These are phyloP conservation scores for Eucalyptus melliodora DNA, from an alignment of 345 rosid species.

Conservation along the genomic window DNA sequence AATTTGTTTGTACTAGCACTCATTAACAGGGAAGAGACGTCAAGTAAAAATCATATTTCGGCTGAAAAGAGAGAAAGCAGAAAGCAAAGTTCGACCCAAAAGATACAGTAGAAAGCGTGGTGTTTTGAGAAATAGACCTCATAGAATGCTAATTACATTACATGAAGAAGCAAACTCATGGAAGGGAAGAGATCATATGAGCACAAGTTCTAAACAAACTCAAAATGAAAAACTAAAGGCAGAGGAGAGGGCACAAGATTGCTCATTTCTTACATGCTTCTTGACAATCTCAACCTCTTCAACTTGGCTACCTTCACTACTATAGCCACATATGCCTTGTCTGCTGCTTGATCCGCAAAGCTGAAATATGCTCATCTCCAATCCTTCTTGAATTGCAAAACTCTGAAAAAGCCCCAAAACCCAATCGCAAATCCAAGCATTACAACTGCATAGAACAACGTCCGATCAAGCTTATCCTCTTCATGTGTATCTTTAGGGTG, in stretches of 20 bases:
- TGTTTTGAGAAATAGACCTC: too few relatives aligned
- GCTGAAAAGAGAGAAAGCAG: too few relatives aligned
- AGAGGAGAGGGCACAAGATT: background rate
- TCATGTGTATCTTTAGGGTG: background rate
- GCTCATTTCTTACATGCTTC: too few relatives aligned
- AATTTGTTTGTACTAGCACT: too few relatives aligned
- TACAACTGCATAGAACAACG: background rate
- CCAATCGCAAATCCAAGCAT: background rate
- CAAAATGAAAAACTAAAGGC: background rate
- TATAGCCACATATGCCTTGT: background rate
- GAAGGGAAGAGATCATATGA: background rate
- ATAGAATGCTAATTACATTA: too few relatives aligned
- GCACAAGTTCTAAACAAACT: background rate
- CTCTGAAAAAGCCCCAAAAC: background rate
- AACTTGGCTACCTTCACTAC: background rate
- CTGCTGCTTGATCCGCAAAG: background rate
- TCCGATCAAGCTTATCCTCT: background rate
- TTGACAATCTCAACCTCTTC: background rate
- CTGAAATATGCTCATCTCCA: background rate
- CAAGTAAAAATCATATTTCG: too few relatives aligned
- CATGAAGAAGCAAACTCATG: background rate
- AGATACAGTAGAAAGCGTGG: too few relatives aligned
- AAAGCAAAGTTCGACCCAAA: rapidly evolving
- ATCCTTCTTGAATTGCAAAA: background rate
- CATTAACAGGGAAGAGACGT: too few relatives aligned